Base-by-base conservation (phyloP, 2,329 filamentous ascomycete species). In the Daldinia sp. region DNA sequence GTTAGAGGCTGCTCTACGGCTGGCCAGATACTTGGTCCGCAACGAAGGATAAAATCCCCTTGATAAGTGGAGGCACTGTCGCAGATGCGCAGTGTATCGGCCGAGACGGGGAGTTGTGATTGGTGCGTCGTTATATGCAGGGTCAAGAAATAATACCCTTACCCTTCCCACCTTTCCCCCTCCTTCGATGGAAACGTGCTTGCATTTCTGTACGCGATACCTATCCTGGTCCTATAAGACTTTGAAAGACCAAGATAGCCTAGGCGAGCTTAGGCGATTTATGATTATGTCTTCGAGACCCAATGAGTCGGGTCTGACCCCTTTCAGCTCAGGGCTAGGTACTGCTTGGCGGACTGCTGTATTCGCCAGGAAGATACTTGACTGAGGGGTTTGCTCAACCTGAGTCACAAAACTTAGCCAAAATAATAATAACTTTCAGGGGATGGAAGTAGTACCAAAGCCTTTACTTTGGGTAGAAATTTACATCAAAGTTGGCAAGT, bases 111-210 rank as follows among this genome's bases (percentile, higher is more conserved):
- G 56, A 23, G 39, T 10, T 49, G 5, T 64, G 52, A 67, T 67
- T 68, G 64, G 66, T 41, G 35, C 13, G 23, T 43, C 17, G 50
- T n/a, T 27, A n/a, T 47, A 67, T 68, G 66, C 63, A 68, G 63
- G 63, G 63, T 63, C 29, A 29, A 39, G 41, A 29, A 39, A 35
- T 21, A 34, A 19, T 30, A 34, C 34, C 27, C 21, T 29, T 39
- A 25, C 41, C 41, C 3, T 9, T 21, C 41, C 34, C 34, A 29
- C 25, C 17, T 10, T 29, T 34, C 29, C 45, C 29, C 4, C n/a
- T 30, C 49, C 9, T 41, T 39, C 11, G 15, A 27, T 51, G 29
- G 25, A 32, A 39, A 23, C n/a, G 34, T 13, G 11, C n/a, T 3
- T 23, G 3, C 10, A 39, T 39, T 23, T 41, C 37, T 41, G 10